Evolutionary conservation across 257 asterid species (phyloP), one percentile per base, ranked within the genome.

Genomic region (Solanum clarkiae): DNA sequence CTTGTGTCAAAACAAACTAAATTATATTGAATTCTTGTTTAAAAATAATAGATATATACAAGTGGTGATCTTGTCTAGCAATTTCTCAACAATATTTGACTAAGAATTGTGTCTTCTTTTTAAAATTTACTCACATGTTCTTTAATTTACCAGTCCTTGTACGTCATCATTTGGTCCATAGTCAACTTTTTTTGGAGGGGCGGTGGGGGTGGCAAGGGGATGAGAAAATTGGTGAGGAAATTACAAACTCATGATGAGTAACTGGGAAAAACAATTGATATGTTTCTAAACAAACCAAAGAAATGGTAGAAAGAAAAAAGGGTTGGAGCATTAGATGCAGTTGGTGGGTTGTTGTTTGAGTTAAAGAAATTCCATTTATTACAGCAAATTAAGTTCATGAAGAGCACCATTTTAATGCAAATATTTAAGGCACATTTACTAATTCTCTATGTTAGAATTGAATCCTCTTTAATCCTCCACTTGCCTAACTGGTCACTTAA

Each of bases 331-430:
- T 65, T 69, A 24, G 17, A 56, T 80, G 74, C 53, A 82, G 88
- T 85, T 24, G 81, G 90, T 85, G 56, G 80, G 86, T 24, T 13
- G 40, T 53, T 81, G n/a, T 79, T 47, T 84, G 80, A 81, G 18
- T 60, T 60, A 17, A 86, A 40, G 53, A 66, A 83, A 68, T 24
- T 32, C 82, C 13, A 84, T 88, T 86, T 54, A 80, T 60, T 80
- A 63, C 56, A 71, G 71, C 68, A 32, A 60, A 32, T 32, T 32
- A 32, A 71, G 80, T 83, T 81, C 72, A 69, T 47, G 80, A 32
- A 44, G 68, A 13, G 45, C 57, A 80, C 49, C 54, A 85, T 84
- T 54, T 63, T 24, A 63, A 44, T 53, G 84, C 15, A 59, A 81
- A 40, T 82, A 82, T 36, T 82, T 17, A 40, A 59, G 63, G 47